Conservation (phyloP, 2,329 filamentous ascomycete species). For the Beauveria varroae region DNA sequence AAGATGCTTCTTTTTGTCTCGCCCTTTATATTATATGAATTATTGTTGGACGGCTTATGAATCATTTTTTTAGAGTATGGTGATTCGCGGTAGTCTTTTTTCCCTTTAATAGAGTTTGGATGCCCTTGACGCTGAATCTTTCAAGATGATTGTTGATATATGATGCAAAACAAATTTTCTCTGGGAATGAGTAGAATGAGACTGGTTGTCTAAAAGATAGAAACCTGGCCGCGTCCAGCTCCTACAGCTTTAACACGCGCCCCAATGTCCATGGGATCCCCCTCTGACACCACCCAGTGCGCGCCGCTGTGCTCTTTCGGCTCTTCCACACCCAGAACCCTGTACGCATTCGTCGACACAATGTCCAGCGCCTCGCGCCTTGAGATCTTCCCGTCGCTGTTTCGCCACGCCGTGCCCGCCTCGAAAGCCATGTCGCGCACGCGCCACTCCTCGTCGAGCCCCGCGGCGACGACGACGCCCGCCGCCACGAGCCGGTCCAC, state of each 20-base stretch:
- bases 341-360: constrained; percentile 49
- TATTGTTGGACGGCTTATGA: not conserved
- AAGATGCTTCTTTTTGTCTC: not conserved
- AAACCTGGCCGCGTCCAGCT: constrained; percentile 23
- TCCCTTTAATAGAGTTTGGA: no score
- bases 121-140: not conserved
- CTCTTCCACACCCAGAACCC: constrained; percentile 44
- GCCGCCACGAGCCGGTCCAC: constrained; percentile 50
- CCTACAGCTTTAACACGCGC: constrained; percentile 47
- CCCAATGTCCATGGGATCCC: constrained; percentile 53
- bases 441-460: constrained; percentile 55
- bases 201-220: constrained; percentile 24
- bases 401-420: constrained; percentile 52
- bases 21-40: not conserved
- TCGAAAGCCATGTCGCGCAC: constrained; percentile 51
- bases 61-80: not conserved
- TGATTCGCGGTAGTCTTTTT: not conserved
- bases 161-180: not conserved
- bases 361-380: constrained; percentile 50
- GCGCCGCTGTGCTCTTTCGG: constrained; percentile 20
- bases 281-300: constrained; percentile 58
- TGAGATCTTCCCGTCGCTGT: constrained; percentile 44
- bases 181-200: not conserved
- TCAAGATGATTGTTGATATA: not conserved
- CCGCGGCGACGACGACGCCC: constrained; percentile 51